Conservation (phyloP, 2,329 filamentous ascomycete genomes). For the Harringtonia aguacate region DNA sequence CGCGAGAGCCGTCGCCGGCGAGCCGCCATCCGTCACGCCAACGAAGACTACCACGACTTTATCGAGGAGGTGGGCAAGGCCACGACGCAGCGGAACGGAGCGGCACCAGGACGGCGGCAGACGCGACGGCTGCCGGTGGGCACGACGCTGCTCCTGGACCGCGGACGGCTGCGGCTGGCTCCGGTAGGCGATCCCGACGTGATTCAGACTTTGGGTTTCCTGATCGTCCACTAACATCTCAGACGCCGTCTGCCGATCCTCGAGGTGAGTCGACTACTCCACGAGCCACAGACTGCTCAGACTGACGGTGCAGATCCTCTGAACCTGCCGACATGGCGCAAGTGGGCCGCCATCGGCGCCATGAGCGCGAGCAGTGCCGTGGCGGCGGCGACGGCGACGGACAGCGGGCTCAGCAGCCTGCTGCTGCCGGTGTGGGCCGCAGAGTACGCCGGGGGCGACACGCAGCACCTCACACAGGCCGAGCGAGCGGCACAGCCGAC, state of each 20-base stretch:
- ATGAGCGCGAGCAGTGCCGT: conserved; percentile 20
- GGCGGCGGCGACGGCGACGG: conserved; percentile 16
- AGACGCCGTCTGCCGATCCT: conserved; percentile 10
- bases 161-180: conserved; percentile 9
- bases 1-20: background rate
- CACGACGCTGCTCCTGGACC: conserved; percentile 8
- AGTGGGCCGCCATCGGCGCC: conserved; percentile 18
- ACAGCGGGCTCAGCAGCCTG: conserved; percentile 19
- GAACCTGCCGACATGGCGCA: conserved; percentile 20
- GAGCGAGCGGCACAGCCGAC: conserved; percentile 16
- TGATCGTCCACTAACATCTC: background rate
- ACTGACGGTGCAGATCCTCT: conserved; percentile 18
- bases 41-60: conserved; percentile 9
- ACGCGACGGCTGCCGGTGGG: conserved; percentile 3
- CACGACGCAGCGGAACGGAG: background rate
- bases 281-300: too few species aligned
- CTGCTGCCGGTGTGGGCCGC: conserved; percentile 22
- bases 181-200: conserved; percentile 8
- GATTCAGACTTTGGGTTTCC: too few species aligned
- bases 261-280: background rate
- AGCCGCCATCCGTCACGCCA: background rate
- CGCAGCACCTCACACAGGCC: conserved; percentile 17
- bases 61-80: conserved; percentile 6
- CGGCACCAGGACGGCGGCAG: background rate
- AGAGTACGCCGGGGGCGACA: conserved; percentile 22